Conservation (phyloP, 345 rosid genomes). For the Salix brachista region DNA sequence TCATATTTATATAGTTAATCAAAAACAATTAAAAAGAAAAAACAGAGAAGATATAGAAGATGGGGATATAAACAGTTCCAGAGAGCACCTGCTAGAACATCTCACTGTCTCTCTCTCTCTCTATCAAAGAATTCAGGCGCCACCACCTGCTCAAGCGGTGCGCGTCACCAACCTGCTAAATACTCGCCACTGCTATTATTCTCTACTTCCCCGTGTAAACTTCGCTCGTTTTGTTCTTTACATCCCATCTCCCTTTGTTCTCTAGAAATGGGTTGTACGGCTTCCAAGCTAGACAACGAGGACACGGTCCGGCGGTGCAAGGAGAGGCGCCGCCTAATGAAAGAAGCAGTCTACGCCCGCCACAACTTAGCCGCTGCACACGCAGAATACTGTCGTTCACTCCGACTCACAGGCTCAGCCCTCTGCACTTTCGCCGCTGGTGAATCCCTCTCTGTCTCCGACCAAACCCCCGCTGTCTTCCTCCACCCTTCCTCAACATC, state of each 20-base stretch:
- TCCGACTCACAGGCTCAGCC: slow-evolving; percentile 82
- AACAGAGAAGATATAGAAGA: too few relatives aligned
- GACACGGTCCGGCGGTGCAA: slow-evolving; percentile 90
- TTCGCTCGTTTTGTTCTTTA: not conserved
- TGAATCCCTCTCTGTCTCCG: slow-evolving; percentile 72
- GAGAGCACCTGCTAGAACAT: not conserved
- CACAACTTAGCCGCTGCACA: slow-evolving; percentile 88
- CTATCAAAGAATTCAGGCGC: slow-evolving; percentile 14
- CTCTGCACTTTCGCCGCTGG: slow-evolving; percentile 76
- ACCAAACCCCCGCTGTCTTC: slow-evolving; percentile 78
- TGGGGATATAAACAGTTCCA: not conserved
- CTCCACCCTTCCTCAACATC: slow-evolving; percentile 27
- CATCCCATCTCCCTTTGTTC: not conserved
- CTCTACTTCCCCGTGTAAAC: not conserved
- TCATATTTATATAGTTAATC: too few relatives aligned
- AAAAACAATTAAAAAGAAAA: too few relatives aligned
- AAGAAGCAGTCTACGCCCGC: slow-evolving; percentile 78
- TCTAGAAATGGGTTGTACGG: slow-evolving; percentile 72
- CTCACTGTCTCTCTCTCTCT: slow-evolving; percentile 2
- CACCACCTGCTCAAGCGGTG: not conserved
- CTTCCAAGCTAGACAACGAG: slow-evolving; percentile 91
- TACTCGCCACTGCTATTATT: not conserved
- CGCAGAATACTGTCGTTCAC: slow-evolving; percentile 88
- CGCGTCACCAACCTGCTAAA: not conserved
- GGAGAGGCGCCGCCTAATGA: slow-evolving; percentile 93